These are phyloP conservation scores for Acrocalymma vagum DNA, from an alignment of 2,329 filamentous ascomycete species.

Conservation along the genomic window DNA sequence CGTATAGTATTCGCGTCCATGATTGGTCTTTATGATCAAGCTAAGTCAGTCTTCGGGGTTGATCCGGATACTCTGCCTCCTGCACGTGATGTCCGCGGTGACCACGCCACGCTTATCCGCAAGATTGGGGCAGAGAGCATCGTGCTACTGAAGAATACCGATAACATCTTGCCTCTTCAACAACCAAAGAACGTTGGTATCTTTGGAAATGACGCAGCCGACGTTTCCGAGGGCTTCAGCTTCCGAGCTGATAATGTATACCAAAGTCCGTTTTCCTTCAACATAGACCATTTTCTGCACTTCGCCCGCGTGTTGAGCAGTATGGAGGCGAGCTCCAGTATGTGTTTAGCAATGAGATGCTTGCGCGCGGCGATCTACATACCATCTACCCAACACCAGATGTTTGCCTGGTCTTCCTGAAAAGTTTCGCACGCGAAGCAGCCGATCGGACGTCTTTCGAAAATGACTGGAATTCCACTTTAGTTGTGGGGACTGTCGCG, in stretches of 20 bases:
- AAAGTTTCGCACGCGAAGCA: slow-evolving; percentile 56
- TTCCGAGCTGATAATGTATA: no score
- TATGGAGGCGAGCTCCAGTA: no score
- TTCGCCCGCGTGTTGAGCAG: no score
- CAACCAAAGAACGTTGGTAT: slow-evolving; percentile 27
- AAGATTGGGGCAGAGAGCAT: slow-evolving; percentile 40
- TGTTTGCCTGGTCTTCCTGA: slow-evolving; percentile 65
- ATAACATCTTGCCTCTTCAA: slow-evolving; percentile 60
- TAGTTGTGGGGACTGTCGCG: slow-evolving; percentile 55
- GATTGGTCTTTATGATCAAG: no score
- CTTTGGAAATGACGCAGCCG: slow-evolving; percentile 13
- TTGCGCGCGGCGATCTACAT: no score
- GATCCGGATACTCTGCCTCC: no score
- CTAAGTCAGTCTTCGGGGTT: no score
- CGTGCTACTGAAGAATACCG: slow-evolving; percentile 58
- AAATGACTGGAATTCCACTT: slow-evolving; percentile 28
- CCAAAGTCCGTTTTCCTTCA: no score
- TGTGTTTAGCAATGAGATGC: no score
- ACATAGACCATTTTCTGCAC: no score
- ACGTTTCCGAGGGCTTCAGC: no score
- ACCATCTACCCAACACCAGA: slow-evolving; percentile 43
- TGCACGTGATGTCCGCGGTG: slow-evolving; percentile 12
- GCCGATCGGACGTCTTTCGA: slow-evolving; percentile 33
- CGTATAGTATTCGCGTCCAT: neutral
- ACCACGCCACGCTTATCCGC: slow-evolving; percentile 15